A percentile compares a stretch with the other conserved stretches of the same genome.
phyloP scores from a whole-genome alignment of 1,139 yeast genomes.

The Kodamaea derodonti region DNA sequence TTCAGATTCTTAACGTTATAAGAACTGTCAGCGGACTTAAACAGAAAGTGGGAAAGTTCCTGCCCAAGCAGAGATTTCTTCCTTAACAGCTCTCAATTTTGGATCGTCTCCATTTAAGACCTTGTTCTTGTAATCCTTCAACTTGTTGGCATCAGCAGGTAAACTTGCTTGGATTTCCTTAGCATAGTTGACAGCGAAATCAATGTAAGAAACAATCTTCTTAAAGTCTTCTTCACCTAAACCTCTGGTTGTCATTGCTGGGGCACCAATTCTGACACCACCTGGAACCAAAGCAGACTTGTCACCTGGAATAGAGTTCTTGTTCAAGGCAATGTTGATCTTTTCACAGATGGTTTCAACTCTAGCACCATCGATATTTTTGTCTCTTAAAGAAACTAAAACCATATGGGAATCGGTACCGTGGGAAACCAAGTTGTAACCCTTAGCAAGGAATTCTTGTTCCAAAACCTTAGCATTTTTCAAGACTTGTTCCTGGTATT shows the following conservation, averaged over 20 bases:
- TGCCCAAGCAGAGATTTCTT: slow-evolving; percentile 87
- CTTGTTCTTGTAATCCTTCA: slow-evolving; percentile 87
- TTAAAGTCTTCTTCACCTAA: slow-evolving; percentile 82
- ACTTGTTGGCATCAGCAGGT: slow-evolving; percentile 85
- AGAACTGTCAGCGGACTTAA: too few relatives aligned
- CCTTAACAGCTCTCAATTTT: slow-evolving; percentile 57
- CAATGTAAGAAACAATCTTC: slow-evolving; percentile 79
- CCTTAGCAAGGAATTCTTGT: slow-evolving; percentile 61
- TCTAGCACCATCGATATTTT: slow-evolving; percentile 96
- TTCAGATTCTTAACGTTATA: too few relatives aligned
- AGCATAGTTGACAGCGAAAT: slow-evolving; percentile 78
- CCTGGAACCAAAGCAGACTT: slow-evolving; percentile 97
- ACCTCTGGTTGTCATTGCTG: slow-evolving; percentile 99
- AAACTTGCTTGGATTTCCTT: slow-evolving; percentile 67
- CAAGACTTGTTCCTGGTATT: slow-evolving; percentile 84
- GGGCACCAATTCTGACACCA: slow-evolving; percentile 97
- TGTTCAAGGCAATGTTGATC: slow-evolving; percentile 92
- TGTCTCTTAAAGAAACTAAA: slow-evolving; percentile 81
- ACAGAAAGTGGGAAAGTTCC: slow-evolving; percentile 91
- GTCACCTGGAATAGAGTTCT: slow-evolving; percentile 97
- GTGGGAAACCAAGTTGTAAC: slow-evolving; percentile 80
- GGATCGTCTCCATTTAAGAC: slow-evolving; percentile 69
- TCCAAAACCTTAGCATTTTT: slow-evolving; percentile 88
- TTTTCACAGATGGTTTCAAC: slow-evolving; percentile 93
- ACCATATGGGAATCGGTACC: slow-evolving; percentile 99